Evolutionary conservation across 208 protist genomes (phyloP).

Genomic region (Trichomonas tenax): DNA sequence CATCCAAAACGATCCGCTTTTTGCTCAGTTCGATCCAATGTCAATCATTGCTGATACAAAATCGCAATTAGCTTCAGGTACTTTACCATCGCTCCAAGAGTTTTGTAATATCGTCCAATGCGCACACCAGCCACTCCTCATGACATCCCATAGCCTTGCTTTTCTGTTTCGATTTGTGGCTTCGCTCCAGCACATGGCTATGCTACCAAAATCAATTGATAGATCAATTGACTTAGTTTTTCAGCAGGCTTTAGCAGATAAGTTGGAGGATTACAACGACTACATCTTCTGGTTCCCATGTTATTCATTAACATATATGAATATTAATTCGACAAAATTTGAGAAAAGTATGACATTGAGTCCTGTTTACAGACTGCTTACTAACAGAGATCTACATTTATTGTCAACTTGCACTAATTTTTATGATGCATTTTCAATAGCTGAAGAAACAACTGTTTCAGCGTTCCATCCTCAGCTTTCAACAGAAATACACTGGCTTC

Average conservation of each 20-base stretch:
- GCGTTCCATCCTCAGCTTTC: not conserved
- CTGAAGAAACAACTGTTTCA: not conserved
- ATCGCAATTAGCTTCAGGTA: not conserved
- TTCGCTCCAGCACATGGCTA: not conserved
- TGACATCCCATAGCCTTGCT: not conserved
- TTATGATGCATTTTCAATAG: not conserved
- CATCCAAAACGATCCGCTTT: not conserved
- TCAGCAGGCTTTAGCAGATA: not conserved
- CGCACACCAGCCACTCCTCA: not conserved
- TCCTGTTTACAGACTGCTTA: not conserved
- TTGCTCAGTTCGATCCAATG: not conserved
- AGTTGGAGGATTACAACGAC: not conserved
- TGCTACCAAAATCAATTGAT: not conserved
- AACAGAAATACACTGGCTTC: not conserved
- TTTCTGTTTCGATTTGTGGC: not conserved
- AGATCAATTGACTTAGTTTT: not conserved
- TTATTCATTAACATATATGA: not conserved
- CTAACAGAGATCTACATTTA: not conserved
- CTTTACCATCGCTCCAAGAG: not conserved
- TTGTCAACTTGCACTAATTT: not conserved
- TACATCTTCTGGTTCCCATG: constrained; percentile 11
- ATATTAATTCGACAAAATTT: not conserved
- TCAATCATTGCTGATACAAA: not conserved
- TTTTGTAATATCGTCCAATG: not conserved
- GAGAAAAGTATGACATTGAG: not conserved